These are phyloP conservation scores for Tuber melanosporum DNA, from an alignment of 495 filamentous ascomycete species.

Conservation along the genomic window DNA sequence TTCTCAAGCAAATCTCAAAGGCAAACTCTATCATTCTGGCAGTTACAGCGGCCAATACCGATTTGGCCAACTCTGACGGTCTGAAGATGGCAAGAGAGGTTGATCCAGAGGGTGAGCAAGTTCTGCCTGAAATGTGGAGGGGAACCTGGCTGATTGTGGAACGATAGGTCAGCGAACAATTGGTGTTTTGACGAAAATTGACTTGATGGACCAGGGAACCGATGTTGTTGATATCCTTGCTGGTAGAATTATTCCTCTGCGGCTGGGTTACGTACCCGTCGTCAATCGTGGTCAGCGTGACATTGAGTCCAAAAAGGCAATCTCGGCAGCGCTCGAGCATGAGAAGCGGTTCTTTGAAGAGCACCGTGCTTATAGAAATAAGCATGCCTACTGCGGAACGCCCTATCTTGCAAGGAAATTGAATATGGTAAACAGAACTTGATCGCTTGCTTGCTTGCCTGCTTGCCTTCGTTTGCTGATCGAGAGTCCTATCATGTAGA, in stretches of 20 bases:
- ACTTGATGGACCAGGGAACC: conserved; percentile 98
- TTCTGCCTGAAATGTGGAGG: not conserved
- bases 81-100: conserved; percentile 95
- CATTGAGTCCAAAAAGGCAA: conserved; percentile 92
- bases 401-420: conserved; percentile 94
- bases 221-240: conserved; percentile 99
- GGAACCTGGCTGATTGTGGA: not conserved
- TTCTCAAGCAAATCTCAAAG: conserved; percentile 96
- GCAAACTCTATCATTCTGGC: conserved; percentile 96
- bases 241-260: conserved; percentile 91
- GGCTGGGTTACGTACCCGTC: conserved; percentile 94
- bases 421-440: conserved; percentile 60
- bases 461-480: conserved; percentile 12
- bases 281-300: conserved; percentile 99
- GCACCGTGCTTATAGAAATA: conserved; percentile 97
- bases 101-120: conserved; percentile 69
- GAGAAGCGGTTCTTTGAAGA: conserved; percentile 98
- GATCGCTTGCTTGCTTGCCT: not conserved
- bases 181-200: conserved; percentile 97
- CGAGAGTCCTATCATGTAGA: conserved; percentile 48
- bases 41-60: conserved; percentile 91
- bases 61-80: conserved; percentile 97
- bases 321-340: conserved; percentile 84
- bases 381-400: conserved; percentile 96
- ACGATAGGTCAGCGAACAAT: conserved; percentile 71